phyloP scores from a whole-genome alignment of 2,329 filamentous ascomycete species.

The Pseudogymnoascus sp. region DNA sequence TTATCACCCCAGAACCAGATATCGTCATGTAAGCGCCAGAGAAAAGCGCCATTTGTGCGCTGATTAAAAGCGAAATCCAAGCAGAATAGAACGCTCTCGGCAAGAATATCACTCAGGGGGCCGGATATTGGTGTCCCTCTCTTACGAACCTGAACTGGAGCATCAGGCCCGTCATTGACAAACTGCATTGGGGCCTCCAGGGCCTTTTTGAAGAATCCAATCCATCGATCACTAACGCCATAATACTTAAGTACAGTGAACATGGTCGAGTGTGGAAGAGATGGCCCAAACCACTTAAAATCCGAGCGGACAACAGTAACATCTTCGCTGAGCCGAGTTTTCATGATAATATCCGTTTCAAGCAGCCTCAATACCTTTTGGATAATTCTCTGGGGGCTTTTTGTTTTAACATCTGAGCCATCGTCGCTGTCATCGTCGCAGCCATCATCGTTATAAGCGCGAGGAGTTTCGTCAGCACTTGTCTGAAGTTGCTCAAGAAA shows the following conservation, averaged over 20 bases:
- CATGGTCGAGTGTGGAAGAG: constrained; percentile 53
- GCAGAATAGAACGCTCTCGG: constrained; percentile 55
- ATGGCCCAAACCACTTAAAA: constrained; percentile 52
- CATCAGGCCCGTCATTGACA: constrained; percentile 42
- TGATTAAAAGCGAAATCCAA: constrained; percentile 60
- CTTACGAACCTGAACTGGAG: constrained; percentile 39
- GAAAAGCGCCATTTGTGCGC: constrained; percentile 43
- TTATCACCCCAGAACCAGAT: constrained; percentile 63
- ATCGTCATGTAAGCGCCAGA: constrained; percentile 60
- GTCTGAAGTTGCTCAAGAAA: constrained; percentile 51
- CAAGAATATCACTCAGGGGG: constrained; percentile 51
- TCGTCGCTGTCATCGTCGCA: constrained; percentile 25
- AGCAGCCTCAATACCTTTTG: constrained; percentile 51
- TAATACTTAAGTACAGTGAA: constrained; percentile 52
- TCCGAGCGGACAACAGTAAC: constrained; percentile 51
- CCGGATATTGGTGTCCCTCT: constrained; percentile 55
- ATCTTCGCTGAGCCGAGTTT: constrained; percentile 40
- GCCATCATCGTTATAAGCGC: constrained; percentile 35
- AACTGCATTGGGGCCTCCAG: constrained; percentile 55
- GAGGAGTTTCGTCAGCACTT: constrained; percentile 30
- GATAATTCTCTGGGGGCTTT: constrained; percentile 42
- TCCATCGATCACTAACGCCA: constrained; percentile 49
- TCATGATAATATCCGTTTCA: constrained; percentile 47
- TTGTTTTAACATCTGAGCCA: constrained; percentile 27
- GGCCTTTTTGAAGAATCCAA: constrained; percentile 53